Evolutionary conservation across 257 asterid genomes (phyloP), one percentile per base, ranked within the genome.

Genomic region (Eustoma russellianum): DNA sequence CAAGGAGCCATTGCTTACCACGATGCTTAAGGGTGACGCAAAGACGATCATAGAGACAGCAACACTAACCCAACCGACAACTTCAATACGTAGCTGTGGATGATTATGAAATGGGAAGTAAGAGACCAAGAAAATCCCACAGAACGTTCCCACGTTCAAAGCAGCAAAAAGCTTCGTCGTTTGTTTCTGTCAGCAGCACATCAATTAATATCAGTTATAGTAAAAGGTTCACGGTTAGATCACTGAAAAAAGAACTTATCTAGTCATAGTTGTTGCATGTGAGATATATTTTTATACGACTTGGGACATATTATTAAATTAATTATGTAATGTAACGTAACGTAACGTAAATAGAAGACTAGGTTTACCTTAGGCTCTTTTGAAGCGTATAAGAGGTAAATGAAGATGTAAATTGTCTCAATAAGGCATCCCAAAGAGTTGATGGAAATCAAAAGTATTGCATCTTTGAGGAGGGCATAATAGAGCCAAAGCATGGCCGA

Each of bases 401-500:
- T 28, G 33, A 55, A 11, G 66, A 84, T 70, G 78, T 84, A 84
- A 33, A 78, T 9, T 1, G 90, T 72, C 64, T 87, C 76, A n/a
- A 88, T 66, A 13, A 84, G 3, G 56, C 83, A 75, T 16, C 94
- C 96, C 17, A 84, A 59, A 0, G 90, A 69, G 57, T 88, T 88
- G 61, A 88, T 88, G 19, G 93, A 62, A 68, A 88, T 65, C 47
- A 88, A 75, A 33, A 88, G 77, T 6, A 66, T 48, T 0, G 83
- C 65, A 17, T 71, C 58, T 60, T 88, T 82, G 34, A 79, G 74
- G 9, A 84, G 59, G 1, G 96, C 96, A 9, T 88, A 88, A 64
- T 88, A 84, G 52, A 88, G 73, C 94, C 94, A 88, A 2, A 88
- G 74, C 74, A 73, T 55, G 15, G 94, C 82, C 3, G 93, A 78